phyloP scores from a whole-genome alignment of 176 grass and related monocot species.

The Lolium rigidum region DNA sequence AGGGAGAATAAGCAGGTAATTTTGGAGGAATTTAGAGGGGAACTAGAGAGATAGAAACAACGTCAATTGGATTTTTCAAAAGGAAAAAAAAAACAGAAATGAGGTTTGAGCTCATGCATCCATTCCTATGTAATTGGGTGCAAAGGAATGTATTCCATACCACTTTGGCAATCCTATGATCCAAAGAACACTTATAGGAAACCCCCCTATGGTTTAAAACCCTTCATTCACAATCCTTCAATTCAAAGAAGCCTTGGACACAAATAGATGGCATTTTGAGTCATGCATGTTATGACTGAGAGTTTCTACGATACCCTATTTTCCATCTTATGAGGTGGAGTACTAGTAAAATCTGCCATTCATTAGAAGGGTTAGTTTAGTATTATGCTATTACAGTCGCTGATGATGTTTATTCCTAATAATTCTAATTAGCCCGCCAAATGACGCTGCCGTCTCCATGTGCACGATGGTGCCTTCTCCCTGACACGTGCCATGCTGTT shows the following conservation, averaged over 20 bases:
- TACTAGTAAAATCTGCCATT: neutral
- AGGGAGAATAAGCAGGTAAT: neutral
- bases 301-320: neutral
- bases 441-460: neutral
- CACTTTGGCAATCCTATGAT: too few relatives aligned
- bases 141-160: too few relatives aligned
- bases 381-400: neutral
- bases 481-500: neutral
- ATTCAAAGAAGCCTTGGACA: neutral
- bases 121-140: too few relatives aligned
- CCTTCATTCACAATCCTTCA: neutral
- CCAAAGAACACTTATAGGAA: neutral
- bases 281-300: neutral
- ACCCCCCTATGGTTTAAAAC: neutral
- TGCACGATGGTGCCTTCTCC: neutral
- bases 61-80: neutral
- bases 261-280: neutral
- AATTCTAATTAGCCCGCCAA: neutral
- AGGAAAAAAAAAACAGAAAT: too few relatives aligned
- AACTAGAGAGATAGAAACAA: neutral
- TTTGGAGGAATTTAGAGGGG: neutral
- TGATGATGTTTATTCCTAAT: neutral
- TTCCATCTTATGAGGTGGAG: neutral
- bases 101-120: too few relatives aligned
- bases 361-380: neutral